These are phyloP conservation scores for Cercospora sp. DNA, from an alignment of 2,329 filamentous ascomycete species.

Conservation along the genomic window DNA sequence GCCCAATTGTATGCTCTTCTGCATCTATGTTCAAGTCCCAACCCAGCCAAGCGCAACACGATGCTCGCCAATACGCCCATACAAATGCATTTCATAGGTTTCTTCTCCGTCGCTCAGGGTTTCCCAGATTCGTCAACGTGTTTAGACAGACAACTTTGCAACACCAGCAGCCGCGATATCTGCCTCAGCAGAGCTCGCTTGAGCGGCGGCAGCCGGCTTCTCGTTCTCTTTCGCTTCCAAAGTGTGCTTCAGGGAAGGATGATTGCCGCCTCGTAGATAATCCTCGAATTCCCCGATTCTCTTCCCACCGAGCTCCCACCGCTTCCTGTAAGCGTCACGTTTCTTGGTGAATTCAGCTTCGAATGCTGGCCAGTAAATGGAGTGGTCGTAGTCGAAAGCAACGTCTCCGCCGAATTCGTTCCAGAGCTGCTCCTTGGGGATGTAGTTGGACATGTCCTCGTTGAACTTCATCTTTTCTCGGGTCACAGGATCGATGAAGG, in stretches of 20 bases:
- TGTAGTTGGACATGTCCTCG: constrained; percentile 79
- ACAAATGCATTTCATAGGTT: neutral
- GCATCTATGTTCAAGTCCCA: neutral
- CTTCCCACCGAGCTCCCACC: constrained; percentile 81
- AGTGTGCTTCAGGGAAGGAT: constrained; percentile 32
- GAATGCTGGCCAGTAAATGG: constrained; percentile 84
- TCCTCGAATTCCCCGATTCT: constrained; percentile 82
- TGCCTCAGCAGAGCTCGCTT: constrained; percentile 3
- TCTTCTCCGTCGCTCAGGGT: neutral
- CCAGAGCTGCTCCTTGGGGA: constrained; percentile 81
- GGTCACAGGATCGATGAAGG: constrained; percentile 94
- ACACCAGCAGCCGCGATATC: constrained; percentile 17
- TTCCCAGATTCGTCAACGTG: constrained; percentile 14
- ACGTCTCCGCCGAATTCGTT: constrained; percentile 74
- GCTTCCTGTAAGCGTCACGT: constrained; percentile 60
- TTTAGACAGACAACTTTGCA: constrained; percentile 18
- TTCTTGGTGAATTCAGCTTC: constrained; percentile 68
- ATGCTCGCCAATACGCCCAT: neutral
- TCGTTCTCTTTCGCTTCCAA: constrained; percentile 9
- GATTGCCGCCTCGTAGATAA: constrained; percentile 73
- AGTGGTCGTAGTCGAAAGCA: constrained; percentile 89
- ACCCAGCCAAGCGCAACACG: neutral
- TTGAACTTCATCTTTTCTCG: constrained; percentile 97
- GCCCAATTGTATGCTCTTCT: neutral
- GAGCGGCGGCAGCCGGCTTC: neutral